Evolutionary conservation across 2,329 filamentous ascomycete genomes (phyloP).

Genomic region (Nemania serpens): DNA sequence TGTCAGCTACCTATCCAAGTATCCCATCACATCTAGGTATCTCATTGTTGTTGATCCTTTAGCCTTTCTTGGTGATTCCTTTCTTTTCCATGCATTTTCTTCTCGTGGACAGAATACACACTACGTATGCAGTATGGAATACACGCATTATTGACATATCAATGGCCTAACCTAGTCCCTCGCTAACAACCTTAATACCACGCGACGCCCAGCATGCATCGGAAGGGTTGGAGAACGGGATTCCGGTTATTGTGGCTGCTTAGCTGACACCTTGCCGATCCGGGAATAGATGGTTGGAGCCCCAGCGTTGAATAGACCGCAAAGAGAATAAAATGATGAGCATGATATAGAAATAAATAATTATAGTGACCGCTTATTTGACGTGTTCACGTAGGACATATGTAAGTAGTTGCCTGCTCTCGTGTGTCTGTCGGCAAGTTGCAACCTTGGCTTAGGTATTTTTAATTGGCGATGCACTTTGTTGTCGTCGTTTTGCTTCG

Average conservation of each 20-base stretch:
- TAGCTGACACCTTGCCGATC: slow-evolving; percentile 13
- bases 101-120: too few relatives aligned
- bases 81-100: too few relatives aligned
- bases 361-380: slow-evolving; percentile 13
- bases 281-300: slow-evolving; percentile 7
- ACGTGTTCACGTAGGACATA: slow-evolving; percentile 24
- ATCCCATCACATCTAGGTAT: neutral
- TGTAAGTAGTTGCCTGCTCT: neutral
- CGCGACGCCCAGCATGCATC: neutral
- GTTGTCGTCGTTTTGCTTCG: neutral
- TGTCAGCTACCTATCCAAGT: neutral
- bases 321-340: neutral
- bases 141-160: too few relatives aligned
- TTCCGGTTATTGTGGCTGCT: slow-evolving; percentile 10
- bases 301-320: neutral
- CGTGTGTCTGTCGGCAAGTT: too few relatives aligned
- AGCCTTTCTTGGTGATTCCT: too few relatives aligned
- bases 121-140: too few relatives aligned
- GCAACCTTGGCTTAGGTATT: too few relatives aligned
- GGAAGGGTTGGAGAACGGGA: neutral
- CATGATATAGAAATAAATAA: neutral
- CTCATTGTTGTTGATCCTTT: too few relatives aligned
- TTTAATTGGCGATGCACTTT: too few relatives aligned
- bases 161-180: too few relatives aligned
- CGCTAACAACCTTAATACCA: too few relatives aligned